Base-by-base conservation (phyloP, 495 filamentous ascomycete species). In the Polyplosphaeria fusca region DNA sequence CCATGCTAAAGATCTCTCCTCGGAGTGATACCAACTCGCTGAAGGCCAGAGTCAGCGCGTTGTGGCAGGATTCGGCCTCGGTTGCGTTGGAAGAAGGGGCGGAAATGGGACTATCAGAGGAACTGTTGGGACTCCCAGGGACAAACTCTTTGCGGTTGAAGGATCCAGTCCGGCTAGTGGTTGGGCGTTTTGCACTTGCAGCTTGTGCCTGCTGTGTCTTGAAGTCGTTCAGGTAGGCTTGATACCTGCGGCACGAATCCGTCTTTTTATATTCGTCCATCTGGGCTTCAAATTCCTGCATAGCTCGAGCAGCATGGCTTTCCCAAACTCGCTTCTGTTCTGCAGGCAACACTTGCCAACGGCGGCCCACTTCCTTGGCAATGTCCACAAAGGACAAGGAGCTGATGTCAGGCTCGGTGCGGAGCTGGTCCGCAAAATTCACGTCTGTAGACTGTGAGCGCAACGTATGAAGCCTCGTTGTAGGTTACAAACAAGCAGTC, bases 181-280 rank as follows among this genome's bases (percentile, higher is more conserved):
- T 37, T 5, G 30, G 25, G 11, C 52, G 56, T 41, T 52, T 57
- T 23, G 19, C 46, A 11, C 18, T 47, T 14, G 32, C 39, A 12
- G 43, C 13, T 27, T 49, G 54, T 3, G 48, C 30, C 16, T 60
- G 56, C 28, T 61, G 50, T 13, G 42, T 25, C 20, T 49, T 67
- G 58, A 67, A 67, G 5, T 58, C 61, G 4, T 41, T 48, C 39
- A 67, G 30, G 47, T 67, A 67, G 1, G 19, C 45, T 25, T 62
- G 63, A 20, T 67, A 65, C 23, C 60, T 55, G 25, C 58, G 52
- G 43, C 58, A 67, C 5, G 11, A 18, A 23, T 62, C 58, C 1
- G 62, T 67, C 40, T 59, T 61, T 41, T 64, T 63, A 47, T 67
- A 67, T n/a, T 61, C 57, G 28, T 65, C 65, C 57, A 67, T 64